Percentiles rank a stretch among this genome's conserved stretches.
Conservation (phyloP, 116 monocot species). For the Dioscorea cayenensis region DNA sequence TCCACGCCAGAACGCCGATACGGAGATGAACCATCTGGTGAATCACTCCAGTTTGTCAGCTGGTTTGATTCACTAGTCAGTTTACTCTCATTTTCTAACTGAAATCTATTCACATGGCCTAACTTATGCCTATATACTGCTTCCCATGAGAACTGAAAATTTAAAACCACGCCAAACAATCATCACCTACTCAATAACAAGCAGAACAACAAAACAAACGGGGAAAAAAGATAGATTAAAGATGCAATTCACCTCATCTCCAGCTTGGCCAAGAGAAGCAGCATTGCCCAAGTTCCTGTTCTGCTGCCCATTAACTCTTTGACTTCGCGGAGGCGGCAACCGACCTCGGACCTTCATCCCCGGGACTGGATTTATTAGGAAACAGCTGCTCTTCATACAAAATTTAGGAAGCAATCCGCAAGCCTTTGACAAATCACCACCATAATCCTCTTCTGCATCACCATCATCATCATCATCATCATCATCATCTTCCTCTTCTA, state of each 20-base stretch:
- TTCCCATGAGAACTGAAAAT: constrained; percentile 60
- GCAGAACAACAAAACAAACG: background rate
- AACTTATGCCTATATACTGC: constrained; percentile 71
- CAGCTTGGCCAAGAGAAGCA: constrained; percentile 7
- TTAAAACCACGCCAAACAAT: background rate
- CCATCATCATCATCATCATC: constrained; percentile 14
- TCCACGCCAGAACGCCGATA: constrained; percentile 27
- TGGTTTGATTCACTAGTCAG: constrained; percentile 57
- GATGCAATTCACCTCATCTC: constrained; percentile 40
- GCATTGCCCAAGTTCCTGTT: constrained; percentile 10
- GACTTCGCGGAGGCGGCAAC: background rate
- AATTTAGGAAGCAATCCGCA: constrained; percentile 69
- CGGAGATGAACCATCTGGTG: constrained; percentile 52
- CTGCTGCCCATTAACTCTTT: constrained; percentile 2
- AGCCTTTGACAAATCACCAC: constrained; percentile 34
- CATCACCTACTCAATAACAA: constrained; percentile 5
- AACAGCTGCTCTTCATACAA: constrained; percentile 42
- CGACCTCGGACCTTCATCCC: constrained; percentile 33
- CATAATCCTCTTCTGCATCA: constrained; percentile 14
- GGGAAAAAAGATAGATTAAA: background rate
- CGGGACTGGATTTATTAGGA: constrained; percentile 53
- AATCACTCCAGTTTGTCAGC: constrained; percentile 50
- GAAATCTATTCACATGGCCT: constrained; percentile 17
- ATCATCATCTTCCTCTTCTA: constrained; percentile 26
- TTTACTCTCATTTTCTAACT: constrained; percentile 44